A percentile compares a stretch with the other conserved stretches of the same genome.
These are phyloP conservation scores for Saccharomycopsis capsularis DNA, from an alignment of 805 yeast genomes.

Conservation along the genomic window DNA sequence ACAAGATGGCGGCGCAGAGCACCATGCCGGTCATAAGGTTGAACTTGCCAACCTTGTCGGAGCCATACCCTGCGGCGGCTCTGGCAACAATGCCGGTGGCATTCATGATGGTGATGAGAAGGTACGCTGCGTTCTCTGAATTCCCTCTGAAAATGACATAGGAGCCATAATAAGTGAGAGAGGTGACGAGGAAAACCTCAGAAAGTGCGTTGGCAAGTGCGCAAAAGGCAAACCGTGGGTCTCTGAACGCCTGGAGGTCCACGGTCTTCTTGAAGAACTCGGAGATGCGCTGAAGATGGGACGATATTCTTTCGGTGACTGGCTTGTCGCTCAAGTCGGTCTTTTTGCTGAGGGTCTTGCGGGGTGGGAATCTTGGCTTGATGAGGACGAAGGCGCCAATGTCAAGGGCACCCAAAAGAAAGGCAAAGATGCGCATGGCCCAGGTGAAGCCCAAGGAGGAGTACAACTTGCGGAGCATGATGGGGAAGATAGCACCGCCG, in stretches of 20 bases:
- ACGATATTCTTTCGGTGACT: conserved; percentile 1
- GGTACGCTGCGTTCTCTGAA: conserved; percentile 32
- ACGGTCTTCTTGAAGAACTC: conserved; percentile 31
- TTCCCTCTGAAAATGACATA: conserved; percentile 43
- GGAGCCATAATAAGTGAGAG: conserved; percentile 44
- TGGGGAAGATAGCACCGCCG: conserved; percentile 45
- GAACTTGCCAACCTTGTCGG: conserved; percentile 39
- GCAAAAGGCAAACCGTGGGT: conserved; percentile 37
- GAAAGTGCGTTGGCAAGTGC: conserved; percentile 41
- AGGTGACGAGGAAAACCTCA: conserved; percentile 40
- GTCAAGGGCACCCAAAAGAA: conserved; percentile 26
- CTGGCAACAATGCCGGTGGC: conserved; percentile 31
- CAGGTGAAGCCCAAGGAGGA: conserved; percentile 43
- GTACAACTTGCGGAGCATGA: conserved; percentile 38
- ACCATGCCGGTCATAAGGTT: conserved; percentile 39
- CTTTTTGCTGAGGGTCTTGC: conserved; percentile 11
- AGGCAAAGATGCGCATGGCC: conserved; percentile 45
- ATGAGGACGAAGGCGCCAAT: conserved; percentile 27
- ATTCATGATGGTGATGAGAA: conserved; percentile 37
- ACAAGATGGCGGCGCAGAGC: conserved; percentile 30
- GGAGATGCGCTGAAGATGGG: conserved; percentile 13
- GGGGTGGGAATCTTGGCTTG: conserved; percentile 28
- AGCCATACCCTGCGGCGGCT: conserved; percentile 29
- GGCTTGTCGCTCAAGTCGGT: background rate
- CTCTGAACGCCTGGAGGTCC: conserved; percentile 32